Percentiles rank a stretch among this genome's conserved stretches.
Evolutionary conservation across 495 filamentous ascomycete genomes (phyloP).

Genomic region (Podospora bellae-mahoneyi): DNA sequence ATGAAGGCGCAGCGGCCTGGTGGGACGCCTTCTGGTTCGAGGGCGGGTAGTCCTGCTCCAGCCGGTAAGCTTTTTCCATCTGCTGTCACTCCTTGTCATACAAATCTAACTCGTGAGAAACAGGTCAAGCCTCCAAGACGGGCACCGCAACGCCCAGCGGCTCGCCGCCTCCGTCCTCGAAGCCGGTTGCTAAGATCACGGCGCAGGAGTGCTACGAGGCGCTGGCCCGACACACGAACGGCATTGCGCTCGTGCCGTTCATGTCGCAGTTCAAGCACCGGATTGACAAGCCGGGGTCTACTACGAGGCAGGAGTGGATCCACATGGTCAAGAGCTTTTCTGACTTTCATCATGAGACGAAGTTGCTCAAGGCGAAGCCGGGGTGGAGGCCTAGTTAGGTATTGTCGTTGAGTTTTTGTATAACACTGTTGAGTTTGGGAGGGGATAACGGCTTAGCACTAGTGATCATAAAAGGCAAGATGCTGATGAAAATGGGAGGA

Average conservation of each 20-base stretch:
- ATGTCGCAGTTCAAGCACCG: conserved; percentile 59
- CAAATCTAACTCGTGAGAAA: neutral
- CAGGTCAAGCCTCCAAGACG: conserved; percentile 40
- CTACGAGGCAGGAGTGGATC: conserved; percentile 49
- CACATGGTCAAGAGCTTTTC: conserved; percentile 50
- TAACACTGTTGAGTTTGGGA: neutral
- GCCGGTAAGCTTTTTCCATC: conserved; percentile 19
- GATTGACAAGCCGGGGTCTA: conserved; percentile 47
- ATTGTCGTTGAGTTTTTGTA: neutral
- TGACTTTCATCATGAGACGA: conserved; percentile 25
- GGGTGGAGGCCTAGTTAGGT: neutral
- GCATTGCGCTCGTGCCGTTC: conserved; percentile 62
- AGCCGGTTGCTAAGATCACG: conserved; percentile 26
- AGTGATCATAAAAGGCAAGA: too few species aligned
- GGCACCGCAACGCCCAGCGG: conserved; percentile 26
- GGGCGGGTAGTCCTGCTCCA: conserved; percentile 49
- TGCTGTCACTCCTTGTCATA: neutral
- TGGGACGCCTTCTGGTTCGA: conserved; percentile 52
- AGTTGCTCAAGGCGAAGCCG: conserved; percentile 46
- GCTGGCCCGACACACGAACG: conserved; percentile 54
- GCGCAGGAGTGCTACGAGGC: conserved; percentile 56
- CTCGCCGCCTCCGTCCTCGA: conserved; percentile 20
- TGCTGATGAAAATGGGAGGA: neutral
- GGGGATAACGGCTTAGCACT: neutral
- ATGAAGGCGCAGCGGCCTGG: conserved; percentile 39